These are phyloP conservation scores for Yarrowia bubula DNA, from an alignment of 805 yeast genomes.

Conservation along the genomic window DNA sequence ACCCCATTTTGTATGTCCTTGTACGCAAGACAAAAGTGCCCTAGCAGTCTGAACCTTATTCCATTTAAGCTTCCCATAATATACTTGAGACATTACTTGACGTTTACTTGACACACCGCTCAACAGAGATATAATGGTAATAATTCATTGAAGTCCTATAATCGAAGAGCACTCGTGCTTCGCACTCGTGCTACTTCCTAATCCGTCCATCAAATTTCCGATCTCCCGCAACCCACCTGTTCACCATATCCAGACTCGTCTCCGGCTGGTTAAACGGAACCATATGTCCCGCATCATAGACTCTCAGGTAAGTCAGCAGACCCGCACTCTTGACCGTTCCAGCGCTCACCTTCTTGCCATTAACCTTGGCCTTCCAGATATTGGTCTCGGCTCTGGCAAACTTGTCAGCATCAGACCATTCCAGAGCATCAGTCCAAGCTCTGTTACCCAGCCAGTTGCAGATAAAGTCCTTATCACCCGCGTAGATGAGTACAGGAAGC, in stretches of 20 bases:
- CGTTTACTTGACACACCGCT: no score
- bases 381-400: conserved; percentile 46
- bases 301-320: conserved; percentile 74
- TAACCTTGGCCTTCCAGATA: conserved; percentile 43
- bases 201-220: no score
- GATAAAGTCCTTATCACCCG: conserved; percentile 94
- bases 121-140: no score
- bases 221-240: conserved; percentile 68
- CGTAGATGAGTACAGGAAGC: conserved; percentile 82
- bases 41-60: no score
- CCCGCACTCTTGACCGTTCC: conserved; percentile 78
- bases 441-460: conserved; percentile 96
- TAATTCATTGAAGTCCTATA: no score
- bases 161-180: no score
- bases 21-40: no score
- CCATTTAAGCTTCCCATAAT: no score
- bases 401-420: conserved; percentile 59
- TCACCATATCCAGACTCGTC: conserved; percentile 73
- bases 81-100: no score
- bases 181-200: no score
- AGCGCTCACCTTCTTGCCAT: conserved; percentile 39
- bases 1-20: no score
- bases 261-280: conserved; percentile 92
- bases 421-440: conserved; percentile 76
- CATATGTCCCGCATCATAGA: conserved; percentile 94